phyloP scores from a whole-genome alignment of 352 stramenopile genomes.

The Aphanomyces invadans region DNA sequence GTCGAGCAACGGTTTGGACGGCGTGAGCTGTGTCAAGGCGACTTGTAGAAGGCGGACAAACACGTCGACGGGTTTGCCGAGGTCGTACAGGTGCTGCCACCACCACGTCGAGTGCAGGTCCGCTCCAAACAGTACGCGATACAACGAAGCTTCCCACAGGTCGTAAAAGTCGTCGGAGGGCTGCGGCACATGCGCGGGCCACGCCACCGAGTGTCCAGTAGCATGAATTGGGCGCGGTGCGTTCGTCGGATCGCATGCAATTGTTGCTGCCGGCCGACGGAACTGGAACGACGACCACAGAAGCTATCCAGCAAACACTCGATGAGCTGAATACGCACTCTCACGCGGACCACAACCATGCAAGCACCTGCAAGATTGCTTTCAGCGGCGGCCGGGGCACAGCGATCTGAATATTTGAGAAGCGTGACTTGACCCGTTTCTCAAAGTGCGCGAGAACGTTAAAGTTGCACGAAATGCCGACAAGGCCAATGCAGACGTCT shows the following conservation, averaged over 20 bases:
- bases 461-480: constrained; percentile 73
- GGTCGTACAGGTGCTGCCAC: constrained; percentile 68
- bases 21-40: constrained; percentile 42
- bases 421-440: constrained; percentile 60
- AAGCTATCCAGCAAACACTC: not conserved
- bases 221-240: too few species aligned
- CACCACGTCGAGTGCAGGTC: constrained; percentile 36
- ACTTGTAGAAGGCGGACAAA: constrained; percentile 53
- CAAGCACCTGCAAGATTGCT: constrained; percentile 32
- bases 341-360: too few species aligned
- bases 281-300: not conserved
- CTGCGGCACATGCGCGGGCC: constrained; percentile 12
- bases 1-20: constrained; percentile 34
- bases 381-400: constrained; percentile 49
- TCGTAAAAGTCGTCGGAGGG: constrained; percentile 31
- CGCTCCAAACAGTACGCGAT: constrained; percentile 31
- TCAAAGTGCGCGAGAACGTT: constrained; percentile 77
- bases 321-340: not conserved
- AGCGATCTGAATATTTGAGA: constrained; percentile 77
- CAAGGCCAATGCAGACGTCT: constrained; percentile 70
- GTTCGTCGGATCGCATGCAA: too few species aligned
- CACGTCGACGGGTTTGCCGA: constrained; percentile 54
- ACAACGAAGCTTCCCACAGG: constrained; percentile 39
- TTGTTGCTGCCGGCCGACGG: too few species aligned
- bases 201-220: not conserved